These are phyloP conservation scores for Microstegium vimineum DNA, from an alignment of 176 grass and related monocot species.

Conservation along the genomic window DNA sequence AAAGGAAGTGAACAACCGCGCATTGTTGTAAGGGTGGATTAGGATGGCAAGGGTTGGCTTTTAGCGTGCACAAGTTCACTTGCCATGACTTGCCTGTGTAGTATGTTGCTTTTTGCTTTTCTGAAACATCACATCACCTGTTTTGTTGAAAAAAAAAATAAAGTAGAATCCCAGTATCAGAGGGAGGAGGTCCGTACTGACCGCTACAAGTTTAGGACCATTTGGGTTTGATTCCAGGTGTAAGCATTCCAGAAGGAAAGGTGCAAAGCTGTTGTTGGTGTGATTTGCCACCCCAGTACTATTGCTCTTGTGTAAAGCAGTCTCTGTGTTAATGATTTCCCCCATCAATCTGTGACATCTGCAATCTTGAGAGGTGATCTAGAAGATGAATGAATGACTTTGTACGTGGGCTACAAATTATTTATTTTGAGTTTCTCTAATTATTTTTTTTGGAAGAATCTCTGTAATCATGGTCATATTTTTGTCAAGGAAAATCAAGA, in stretches of 20 bases:
- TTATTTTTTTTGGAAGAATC: too few species aligned
- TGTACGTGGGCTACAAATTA: too few species aligned
- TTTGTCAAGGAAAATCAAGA: not conserved
- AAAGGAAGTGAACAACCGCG: conserved; percentile 17
- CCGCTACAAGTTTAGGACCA: conserved; percentile 27
- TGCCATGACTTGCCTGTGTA: conserved; percentile 36
- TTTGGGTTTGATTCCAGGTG: conserved; percentile 36
- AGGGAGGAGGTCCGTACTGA: conserved; percentile 13
- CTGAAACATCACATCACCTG: conserved; percentile 28
- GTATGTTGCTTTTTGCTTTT: conserved; percentile 54
- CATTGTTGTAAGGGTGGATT: conserved; percentile 30
- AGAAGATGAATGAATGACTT: not conserved
- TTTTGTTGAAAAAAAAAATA: conserved; percentile 21
- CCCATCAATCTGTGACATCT: not conserved
- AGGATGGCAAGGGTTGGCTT: conserved; percentile 31
- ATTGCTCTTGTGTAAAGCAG: conserved; percentile 35
- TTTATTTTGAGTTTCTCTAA: not conserved
- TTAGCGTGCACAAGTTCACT: conserved; percentile 50
- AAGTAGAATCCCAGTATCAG: conserved; percentile 21
- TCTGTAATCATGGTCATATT: not conserved
- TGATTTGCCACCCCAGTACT: conserved; percentile 26
- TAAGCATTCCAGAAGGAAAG: conserved; percentile 22
- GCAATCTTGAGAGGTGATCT: not conserved
- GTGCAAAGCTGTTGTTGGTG: conserved; percentile 33
- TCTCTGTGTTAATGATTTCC: conserved; percentile 7